Base-by-base conservation (phyloP, 805 yeast genomes). In the Schizosaccharomyces cryophilus region DNA sequence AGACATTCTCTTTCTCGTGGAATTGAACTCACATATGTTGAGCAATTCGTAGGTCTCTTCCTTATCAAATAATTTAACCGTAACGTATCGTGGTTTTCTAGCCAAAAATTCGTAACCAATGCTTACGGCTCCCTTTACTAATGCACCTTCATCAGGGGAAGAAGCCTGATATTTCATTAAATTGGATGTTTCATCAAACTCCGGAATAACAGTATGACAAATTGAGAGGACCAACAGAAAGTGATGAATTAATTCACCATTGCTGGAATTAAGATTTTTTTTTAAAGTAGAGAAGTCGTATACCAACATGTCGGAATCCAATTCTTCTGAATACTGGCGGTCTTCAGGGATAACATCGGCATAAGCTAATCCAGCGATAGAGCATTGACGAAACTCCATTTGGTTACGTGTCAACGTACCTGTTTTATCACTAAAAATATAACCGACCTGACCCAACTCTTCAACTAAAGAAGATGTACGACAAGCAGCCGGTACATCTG, bases 141-240 rank as follows among this genome's bases (percentile, higher is more conserved):
- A 76, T 0, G 99, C 99, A 60, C 98, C 98, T 74, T 94, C 98
- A 73, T 93, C 99, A 0, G 98, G 98, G 0, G 97, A 89, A 0
- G 98, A 96, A 0, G 99, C 98, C 72, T 93, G 99, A 70, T 94
- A 93, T 70, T 87, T 89, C 64, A 93, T 82, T 51, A 13, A 21
- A 51, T 29, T 51, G 7, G 56, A 19, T 38, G 47, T 17, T 40
- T 62, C 62, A 5, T 71, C 73, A 21, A 78, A 74, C 70, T 93
- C 98, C 0, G 99, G 99, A 64, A 93, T 93, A 51, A 93, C 99
- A 0, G 99, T 94, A 68, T 93, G 99, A 70, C 98, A 93, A 0
- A 95, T 82, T 48, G 97, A 87, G 63, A 93, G 74, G 59, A 89
- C 74, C 0, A 89, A 83, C 64, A 93, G 77, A 65, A 94, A 89